phyloP scores from a whole-genome alignment of 495 filamentous ascomycete species.

The Ramalina peruviana region DNA sequence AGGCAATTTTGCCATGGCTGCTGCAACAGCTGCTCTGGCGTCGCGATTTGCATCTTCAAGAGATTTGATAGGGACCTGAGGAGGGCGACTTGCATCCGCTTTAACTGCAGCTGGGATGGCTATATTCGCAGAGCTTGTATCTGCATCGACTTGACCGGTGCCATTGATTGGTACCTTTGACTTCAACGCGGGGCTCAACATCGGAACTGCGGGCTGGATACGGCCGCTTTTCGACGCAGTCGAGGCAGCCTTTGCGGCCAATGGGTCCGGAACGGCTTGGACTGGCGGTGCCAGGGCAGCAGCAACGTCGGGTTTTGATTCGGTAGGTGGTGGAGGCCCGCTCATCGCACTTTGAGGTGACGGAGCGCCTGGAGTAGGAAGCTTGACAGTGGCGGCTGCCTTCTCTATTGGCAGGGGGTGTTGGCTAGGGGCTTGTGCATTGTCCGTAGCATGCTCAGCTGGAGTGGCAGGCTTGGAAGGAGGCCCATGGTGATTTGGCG shows the following conservation, averaged over 20 bases:
- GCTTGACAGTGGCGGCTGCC: conserved; percentile 15
- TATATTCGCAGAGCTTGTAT: conserved; percentile 13
- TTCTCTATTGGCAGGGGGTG: conserved; percentile 23
- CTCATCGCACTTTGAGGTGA: conserved; percentile 25
- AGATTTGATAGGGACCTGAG: conserved; percentile 19
- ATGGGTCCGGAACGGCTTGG: conserved; percentile 23
- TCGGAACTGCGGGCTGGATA: conserved; percentile 56
- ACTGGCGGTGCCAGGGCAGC: conserved; percentile 29
- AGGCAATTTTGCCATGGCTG: conserved; percentile 73
- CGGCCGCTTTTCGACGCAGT: conserved; percentile 56
- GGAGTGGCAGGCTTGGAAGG: conserved; percentile 20
- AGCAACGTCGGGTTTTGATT: conserved; percentile 49
- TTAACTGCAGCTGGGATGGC: conserved; percentile 12
- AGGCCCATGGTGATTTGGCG: conserved; percentile 20
- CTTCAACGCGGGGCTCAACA: conserved; percentile 27
- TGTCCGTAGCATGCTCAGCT: conserved; percentile 19
- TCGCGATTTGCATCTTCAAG: conserved; percentile 65
- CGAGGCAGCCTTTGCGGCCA: conserved; percentile 30
- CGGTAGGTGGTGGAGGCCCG: conserved; percentile 42
- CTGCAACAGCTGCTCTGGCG: conserved; percentile 73
- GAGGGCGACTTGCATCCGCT: conserved; percentile 19
- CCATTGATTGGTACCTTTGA: conserved; percentile 29
- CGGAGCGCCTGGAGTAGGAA: conserved; percentile 17
- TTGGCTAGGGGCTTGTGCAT: conserved; percentile 9
- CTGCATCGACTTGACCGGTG: conserved; percentile 18